Base-by-base conservation (phyloP, 129 eudicot genomes). In the Helichrysum umbraculigerum region DNA sequence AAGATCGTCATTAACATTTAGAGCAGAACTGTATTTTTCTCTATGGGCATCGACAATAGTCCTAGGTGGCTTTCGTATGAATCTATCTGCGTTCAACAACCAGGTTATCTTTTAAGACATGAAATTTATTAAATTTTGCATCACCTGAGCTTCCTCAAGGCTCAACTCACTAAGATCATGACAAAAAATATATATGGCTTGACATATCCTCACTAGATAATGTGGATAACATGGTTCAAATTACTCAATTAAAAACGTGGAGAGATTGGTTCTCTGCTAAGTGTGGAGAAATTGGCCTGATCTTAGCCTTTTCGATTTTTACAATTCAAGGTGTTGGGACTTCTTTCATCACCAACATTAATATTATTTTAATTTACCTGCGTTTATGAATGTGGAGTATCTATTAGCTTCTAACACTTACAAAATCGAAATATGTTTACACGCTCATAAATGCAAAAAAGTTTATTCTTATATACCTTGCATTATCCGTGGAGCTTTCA, bases 21-120 rank as follows among this genome's bases (percentile, higher is more conserved):
- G 66, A 56, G 44, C 35, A 70, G 21, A 51, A 9, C 66, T 17
- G 57, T 34, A 34, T 71, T 30, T 33, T 71, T 71, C 4, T 7
- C 41, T 56, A 56, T 29, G n/a, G 51, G 25, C 62, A n/a, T 70
- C 29, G 30, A 70, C 42, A 70, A 3, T 70, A 50, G 16, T 51
- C 63, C 41, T 51, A 28, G 0, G 39, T 21, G 25, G 35, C 10
- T 52, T 34, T 72, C 34, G 50, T 72, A 58, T 12, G 39, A 44
- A 47, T 29, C 16, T 39, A 20, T 67, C 11, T 29, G 12, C 71
- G 17, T 67, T 67, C 44, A 50, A 10, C 73, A 69, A 6, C 42
- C 28, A 72, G 76, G 66, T 52, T 5, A 54, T n/a, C 76, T 33
- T 71, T 10, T 52, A 28, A 16, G 64, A 72, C 66, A 54, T 54